Evolutionary conservation across 2,329 filamentous ascomycete species (phyloP).

Genomic region (Fusarium sp.): DNA sequence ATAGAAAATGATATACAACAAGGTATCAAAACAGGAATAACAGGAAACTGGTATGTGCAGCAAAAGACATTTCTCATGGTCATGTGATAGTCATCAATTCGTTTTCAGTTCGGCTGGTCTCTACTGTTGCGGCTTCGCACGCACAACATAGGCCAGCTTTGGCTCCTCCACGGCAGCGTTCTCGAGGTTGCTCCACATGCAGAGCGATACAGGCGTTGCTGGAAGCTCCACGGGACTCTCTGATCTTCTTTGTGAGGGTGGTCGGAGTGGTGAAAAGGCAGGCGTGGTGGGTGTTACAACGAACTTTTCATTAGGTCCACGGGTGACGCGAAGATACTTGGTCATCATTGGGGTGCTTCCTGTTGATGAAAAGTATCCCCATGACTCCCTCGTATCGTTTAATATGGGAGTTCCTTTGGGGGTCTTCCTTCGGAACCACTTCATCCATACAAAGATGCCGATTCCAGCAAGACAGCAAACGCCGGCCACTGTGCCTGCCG

Average conservation of each 20-base stretch:
- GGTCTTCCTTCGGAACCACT: conserved; percentile 39
- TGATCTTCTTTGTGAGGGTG: conserved; percentile 4
- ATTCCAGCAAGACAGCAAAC: conserved; percentile 38
- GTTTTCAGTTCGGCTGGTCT: not conserved
- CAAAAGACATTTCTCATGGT: conserved; percentile 22
- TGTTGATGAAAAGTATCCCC: conserved; percentile 37
- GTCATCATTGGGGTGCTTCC: conserved; percentile 25
- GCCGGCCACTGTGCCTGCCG: conserved; percentile 39
- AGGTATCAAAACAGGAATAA: not conserved
- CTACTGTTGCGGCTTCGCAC: conserved; percentile 16
- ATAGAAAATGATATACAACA: conserved; percentile 9
- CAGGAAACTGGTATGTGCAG: conserved; percentile 10
- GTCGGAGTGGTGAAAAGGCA: conserved; percentile 31
- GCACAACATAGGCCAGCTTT: conserved; percentile 42
- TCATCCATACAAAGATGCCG: conserved; percentile 42
- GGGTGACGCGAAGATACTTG: conserved; percentile 33
- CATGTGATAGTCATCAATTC: conserved; percentile 29
- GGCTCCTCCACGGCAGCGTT: conserved; percentile 42
- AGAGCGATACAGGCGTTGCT: conserved; percentile 43
- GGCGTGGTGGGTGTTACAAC: conserved; percentile 40
- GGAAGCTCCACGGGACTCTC: conserved; percentile 41
- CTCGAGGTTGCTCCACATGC: conserved; percentile 43
- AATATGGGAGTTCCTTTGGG: conserved; percentile 5
- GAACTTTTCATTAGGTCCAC: conserved; percentile 43
- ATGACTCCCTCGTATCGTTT: conserved; percentile 21